A percentile compares a stretch with the other conserved stretches of the same genome.
These are phyloP conservation scores for Irpex rosettiformis DNA, from an alignment of 1,284 basidiomycete genomes.

Conservation along the genomic window DNA sequence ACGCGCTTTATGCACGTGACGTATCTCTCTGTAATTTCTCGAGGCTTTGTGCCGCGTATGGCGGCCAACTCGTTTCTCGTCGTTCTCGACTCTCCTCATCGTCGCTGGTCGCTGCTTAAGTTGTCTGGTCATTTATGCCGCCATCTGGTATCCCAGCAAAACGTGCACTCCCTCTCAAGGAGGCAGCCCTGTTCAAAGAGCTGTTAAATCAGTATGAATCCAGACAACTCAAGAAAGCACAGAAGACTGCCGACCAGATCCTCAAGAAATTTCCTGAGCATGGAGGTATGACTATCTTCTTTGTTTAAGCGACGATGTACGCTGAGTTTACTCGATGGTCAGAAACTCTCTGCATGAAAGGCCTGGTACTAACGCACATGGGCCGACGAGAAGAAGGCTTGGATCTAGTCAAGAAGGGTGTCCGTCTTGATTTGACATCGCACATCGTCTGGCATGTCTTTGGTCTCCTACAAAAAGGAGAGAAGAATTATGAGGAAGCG, in stretches of 20 bases:
- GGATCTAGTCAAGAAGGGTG: slow-evolving; percentile 84
- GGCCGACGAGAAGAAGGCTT: slow-evolving; percentile 83
- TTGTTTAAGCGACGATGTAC: neutral
- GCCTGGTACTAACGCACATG: slow-evolving; percentile 82
- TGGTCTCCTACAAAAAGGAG: slow-evolving; percentile 88
- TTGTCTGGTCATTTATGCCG: slow-evolving; percentile 23
- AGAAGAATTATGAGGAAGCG: slow-evolving; percentile 89
- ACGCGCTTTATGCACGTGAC: neutral
- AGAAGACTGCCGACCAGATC: slow-evolving; percentile 92
- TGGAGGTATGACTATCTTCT: slow-evolving; percentile 63
- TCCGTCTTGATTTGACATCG: slow-evolving; percentile 85
- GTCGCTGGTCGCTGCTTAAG: neutral
- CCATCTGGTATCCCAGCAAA: slow-evolving; percentile 34
- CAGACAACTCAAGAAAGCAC: slow-evolving; percentile 85
- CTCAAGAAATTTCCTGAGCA: slow-evolving; percentile 96
- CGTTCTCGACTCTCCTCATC: neutral
- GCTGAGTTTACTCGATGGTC: neutral
- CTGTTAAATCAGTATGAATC: slow-evolving; percentile 90
- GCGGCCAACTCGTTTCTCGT: neutral
- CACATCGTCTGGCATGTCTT: slow-evolving; percentile 99
- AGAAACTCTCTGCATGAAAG: slow-evolving; percentile 96
- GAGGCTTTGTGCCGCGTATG: neutral
- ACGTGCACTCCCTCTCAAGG: slow-evolving; percentile 74
- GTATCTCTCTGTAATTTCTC: slow-evolving; percentile 1
- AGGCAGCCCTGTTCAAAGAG: slow-evolving; percentile 85